Evolutionary conservation across 2,329 filamentous ascomycete species (phyloP).

Genomic region (Fusarium ambrosium): DNA sequence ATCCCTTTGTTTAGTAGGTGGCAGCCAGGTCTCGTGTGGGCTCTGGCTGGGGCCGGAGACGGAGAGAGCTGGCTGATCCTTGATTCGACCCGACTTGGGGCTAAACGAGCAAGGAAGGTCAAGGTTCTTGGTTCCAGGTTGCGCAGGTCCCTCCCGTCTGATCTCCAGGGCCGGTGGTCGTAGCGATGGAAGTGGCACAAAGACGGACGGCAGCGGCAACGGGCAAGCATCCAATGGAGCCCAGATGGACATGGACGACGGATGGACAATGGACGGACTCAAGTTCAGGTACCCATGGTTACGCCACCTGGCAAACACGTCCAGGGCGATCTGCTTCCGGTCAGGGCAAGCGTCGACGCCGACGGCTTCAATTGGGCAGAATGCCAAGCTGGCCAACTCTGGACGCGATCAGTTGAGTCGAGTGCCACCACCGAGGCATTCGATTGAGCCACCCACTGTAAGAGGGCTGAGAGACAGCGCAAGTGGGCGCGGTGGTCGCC

Average conservation of each 20-base stretch:
- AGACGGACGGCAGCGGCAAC: constrained; percentile 25
- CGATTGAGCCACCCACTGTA: constrained; percentile 35
- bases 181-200: constrained; percentile 32
- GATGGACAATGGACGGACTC: no score
- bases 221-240: background rate
- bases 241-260: background rate
- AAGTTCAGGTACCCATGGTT: constrained; percentile 37
- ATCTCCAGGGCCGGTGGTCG: constrained; percentile 13
- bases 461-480: constrained; percentile 35
- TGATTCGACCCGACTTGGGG: constrained; percentile 31
- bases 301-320: constrained; percentile 33
- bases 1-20: constrained; percentile 41
- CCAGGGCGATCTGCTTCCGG: constrained; percentile 45
- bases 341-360: constrained; percentile 39
- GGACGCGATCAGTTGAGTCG: constrained; percentile 14
- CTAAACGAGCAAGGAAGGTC: constrained; percentile 40
- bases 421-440: constrained; percentile 13
- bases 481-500: constrained; percentile 13
- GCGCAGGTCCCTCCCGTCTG: constrained; percentile 10
- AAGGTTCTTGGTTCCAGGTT: constrained; percentile 10
- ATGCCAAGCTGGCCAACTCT: constrained; percentile 3
- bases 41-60: constrained; percentile 38
- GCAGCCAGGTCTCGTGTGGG: constrained; percentile 35
- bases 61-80: constrained; percentile 41
- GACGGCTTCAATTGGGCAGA: constrained; percentile 40